phyloP scores from a whole-genome alignment of 192 early-diverging fungal species.

The Backusella westeae region DNA sequence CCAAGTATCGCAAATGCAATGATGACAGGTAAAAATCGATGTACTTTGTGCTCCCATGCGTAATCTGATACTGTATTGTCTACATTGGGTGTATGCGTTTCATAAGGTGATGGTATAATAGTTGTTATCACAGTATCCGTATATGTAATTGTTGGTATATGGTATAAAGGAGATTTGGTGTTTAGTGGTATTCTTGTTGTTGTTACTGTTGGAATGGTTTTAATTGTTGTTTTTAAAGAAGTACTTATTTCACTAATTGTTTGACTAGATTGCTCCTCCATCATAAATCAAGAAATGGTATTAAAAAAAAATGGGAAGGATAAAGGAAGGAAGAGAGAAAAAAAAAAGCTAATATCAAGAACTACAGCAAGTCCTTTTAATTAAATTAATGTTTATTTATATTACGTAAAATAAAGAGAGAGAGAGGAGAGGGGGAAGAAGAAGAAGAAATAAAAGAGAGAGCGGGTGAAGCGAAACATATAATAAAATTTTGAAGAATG shows the following conservation, averaged over 20 bases:
- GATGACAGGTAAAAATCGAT: constrained; percentile 8
- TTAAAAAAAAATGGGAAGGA: not conserved
- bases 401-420: not conserved
- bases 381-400: not conserved
- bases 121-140: not conserved
- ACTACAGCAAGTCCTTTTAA: not conserved
- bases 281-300: not conserved
- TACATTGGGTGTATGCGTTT: not conserved
- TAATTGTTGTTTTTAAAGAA: not conserved
- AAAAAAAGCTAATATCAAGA: not conserved
- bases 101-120: not conserved
- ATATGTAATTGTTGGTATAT: not conserved
- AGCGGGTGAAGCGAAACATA: not conserved
- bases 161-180: not conserved
- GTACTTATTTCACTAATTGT: not conserved
- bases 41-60: not conserved
- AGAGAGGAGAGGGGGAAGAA: not conserved
- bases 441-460: not conserved
- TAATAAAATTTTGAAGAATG: constrained; percentile 12
- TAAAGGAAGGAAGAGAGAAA: not conserved
- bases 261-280: not conserved
- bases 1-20: constrained; percentile 15
- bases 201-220: not conserved
- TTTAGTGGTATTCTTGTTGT: not conserved
- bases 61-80: not conserved